phyloP scores from a whole-genome alignment of 495 filamentous ascomycete genomes.

The Zalerion maritima region DNA sequence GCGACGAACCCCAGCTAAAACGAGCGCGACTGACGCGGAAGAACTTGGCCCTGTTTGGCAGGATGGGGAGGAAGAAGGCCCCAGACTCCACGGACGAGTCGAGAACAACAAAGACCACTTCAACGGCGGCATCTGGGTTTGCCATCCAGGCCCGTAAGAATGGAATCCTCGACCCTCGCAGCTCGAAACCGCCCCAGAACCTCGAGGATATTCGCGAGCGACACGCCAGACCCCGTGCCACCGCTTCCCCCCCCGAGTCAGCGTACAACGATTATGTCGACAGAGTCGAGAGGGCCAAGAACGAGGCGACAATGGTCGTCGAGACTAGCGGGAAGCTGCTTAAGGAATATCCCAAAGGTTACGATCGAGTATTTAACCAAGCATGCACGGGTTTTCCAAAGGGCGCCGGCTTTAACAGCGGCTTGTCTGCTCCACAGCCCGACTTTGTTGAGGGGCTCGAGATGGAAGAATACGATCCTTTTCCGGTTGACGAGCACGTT shows the following conservation, averaged over 20 bases:
- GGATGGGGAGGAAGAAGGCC: slow-evolving; percentile 10
- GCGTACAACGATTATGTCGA: slow-evolving; percentile 9
- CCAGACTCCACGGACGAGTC: slow-evolving; percentile 10
- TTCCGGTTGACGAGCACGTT: slow-evolving; percentile 16
- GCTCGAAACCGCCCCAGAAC: slow-evolving; percentile 13
- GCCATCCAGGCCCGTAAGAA: slow-evolving; percentile 14
- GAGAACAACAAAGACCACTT: slow-evolving; percentile 10
- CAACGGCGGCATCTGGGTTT: slow-evolving; percentile 14
- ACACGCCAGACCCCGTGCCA: slow-evolving; percentile 9
- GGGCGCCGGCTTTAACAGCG: slow-evolving; percentile 9
- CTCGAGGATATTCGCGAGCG: slow-evolving; percentile 12
- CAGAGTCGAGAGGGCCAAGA: slow-evolving; percentile 6
- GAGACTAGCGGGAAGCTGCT: slow-evolving; percentile 5
- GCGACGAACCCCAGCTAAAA: too few species aligned
- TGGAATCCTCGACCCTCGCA: slow-evolving; percentile 10
- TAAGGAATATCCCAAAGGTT: slow-evolving; percentile 10
- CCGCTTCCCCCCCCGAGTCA: slow-evolving; percentile 14
- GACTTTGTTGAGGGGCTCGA: slow-evolving; percentile 17
- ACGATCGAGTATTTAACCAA: slow-evolving; percentile 6
- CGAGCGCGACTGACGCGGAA: slow-evolving; percentile 13
- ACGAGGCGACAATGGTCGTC: slow-evolving; percentile 14
- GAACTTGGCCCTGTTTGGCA: slow-evolving; percentile 15
- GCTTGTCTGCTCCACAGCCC: slow-evolving; percentile 13
- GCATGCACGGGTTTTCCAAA: slow-evolving; percentile 7
- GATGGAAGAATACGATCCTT: slow-evolving; percentile 12